Conservation (phyloP, 2,329 filamentous ascomycete species). For the Colletotrichum simmondsii region DNA sequence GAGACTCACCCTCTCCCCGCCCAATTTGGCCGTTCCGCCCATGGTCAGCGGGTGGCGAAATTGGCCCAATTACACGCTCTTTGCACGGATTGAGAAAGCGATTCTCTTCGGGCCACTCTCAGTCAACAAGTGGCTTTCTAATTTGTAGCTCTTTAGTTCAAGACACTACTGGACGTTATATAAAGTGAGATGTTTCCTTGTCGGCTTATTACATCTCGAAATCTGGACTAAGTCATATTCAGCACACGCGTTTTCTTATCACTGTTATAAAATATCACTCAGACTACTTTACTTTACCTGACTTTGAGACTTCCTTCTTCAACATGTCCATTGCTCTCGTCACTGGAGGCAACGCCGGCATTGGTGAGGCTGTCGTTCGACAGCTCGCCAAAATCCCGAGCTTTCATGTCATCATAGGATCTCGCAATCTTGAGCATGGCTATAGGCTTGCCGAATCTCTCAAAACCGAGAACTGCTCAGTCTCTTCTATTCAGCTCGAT, state of each 20-base stretch:
- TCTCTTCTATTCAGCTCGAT: slow-evolving; percentile 41
- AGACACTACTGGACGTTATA: too few species aligned
- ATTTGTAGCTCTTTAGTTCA: too few species aligned
- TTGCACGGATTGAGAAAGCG: too few species aligned
- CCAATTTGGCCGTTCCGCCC: neutral
- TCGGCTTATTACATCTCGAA: too few species aligned
- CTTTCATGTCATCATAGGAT: slow-evolving; percentile 48
- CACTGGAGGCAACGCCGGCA: slow-evolving; percentile 30
- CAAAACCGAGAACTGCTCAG: slow-evolving; percentile 37
- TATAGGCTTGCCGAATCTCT: slow-evolving; percentile 39
- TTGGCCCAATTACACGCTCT: neutral
- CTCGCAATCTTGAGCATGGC: slow-evolving; percentile 41
- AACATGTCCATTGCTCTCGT: slow-evolving; percentile 20
- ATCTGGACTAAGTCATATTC: neutral
- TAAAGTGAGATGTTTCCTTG: too few species aligned
- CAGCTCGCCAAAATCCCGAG: slow-evolving; percentile 39
- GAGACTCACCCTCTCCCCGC: neutral
- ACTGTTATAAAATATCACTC: neutral
- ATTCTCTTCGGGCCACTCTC: too few species aligned
- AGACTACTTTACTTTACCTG: neutral
- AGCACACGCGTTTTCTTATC: neutral
- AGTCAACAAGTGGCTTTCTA: too few species aligned
- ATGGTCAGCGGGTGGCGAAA: neutral
- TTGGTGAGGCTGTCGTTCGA: slow-evolving; percentile 23
- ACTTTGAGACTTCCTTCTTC: neutral